Evolutionary conservation across 2,329 filamentous ascomycete species (phyloP), one percentile per base, ranked within the genome.

Genomic region (Pleoardoris graminearum): DNA sequence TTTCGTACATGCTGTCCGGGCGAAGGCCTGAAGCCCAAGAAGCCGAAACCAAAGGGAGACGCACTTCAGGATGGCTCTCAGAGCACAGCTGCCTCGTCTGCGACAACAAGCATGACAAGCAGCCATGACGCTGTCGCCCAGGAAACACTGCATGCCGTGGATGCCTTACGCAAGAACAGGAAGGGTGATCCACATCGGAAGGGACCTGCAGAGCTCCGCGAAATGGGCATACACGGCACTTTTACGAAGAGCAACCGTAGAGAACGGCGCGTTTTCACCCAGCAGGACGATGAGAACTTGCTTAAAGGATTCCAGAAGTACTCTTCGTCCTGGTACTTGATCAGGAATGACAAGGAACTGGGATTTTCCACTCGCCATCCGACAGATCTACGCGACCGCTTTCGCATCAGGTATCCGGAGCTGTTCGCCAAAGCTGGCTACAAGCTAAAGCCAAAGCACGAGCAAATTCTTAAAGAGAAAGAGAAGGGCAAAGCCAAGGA

Each of bases 311-410:
- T 85, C 55, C 74, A 78, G 19, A 80, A 81, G 42, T 77, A 86
- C 57, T 83, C 83, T 3, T 80, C 83, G 44, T 76, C 80, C 36
- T 87, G 85, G 85, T 82, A 81, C 10, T 67, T 76, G 6, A 87
- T 87, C 47, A 77, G 79, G 54, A 77, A 82, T 51, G 83, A 86
- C 53, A 70, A 72, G 12, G 73, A 77, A 5, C 68, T 86, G 3
- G 76, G 78, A 11, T 76, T 86, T 38, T 63, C 68, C 8, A 74
- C 79, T 57, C 77, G 84, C 36, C 78, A 79, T 38, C 60, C 71
- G 1, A 85, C 82, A 1, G 84, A 87, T 61, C 64, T 87, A 12
- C 77, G 85, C 27, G 85, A 87, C 65, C 80, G 84, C 3, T 84
- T 87, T 57, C 77, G 84, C 14, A 84, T 82, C 7, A 78, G 79